Percentiles rank a stretch among this genome's conserved stretches.
phyloP scores from a whole-genome alignment of 164 flowering plant genomes.

The Saururus chinensis region DNA sequence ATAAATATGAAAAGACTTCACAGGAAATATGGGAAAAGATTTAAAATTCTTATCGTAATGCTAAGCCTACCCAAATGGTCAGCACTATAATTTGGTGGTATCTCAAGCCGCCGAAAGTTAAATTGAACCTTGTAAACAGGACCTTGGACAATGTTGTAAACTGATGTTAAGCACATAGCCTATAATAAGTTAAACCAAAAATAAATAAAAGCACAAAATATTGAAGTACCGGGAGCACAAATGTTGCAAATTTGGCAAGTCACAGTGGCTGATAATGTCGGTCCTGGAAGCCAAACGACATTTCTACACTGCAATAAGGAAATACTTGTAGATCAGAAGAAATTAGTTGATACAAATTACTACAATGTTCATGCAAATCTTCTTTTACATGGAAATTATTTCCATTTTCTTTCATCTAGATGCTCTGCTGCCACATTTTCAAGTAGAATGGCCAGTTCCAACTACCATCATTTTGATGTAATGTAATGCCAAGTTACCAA shows the following conservation, averaged over 20 bases:
- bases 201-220: background rate
- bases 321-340: background rate
- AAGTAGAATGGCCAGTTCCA: too few relatives aligned
- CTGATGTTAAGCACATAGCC: background rate
- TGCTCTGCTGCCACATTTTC: background rate
- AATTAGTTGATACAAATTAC: background rate
- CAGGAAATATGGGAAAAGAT: too few relatives aligned
- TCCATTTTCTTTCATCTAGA: background rate
- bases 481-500: too few relatives aligned
- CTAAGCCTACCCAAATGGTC: slow-evolving; percentile 68
- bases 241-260: slow-evolving; percentile 54
- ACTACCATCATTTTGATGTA: too few relatives aligned
- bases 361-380: background rate
- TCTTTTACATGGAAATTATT: background rate
- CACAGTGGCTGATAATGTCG: slow-evolving; percentile 68
- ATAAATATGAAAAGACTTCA: too few relatives aligned
- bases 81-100: slow-evolving; percentile 68
- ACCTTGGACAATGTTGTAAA: slow-evolving; percentile 25
- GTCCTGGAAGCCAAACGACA: slow-evolving; percentile 96
- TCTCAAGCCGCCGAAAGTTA: slow-evolving; percentile 76
- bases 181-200: too few relatives aligned
- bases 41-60: background rate
- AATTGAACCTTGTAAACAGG: slow-evolving; percentile 79
- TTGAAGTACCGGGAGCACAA: slow-evolving; percentile 62
- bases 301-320: slow-evolving; percentile 68